Evolutionary conservation across 2,329 filamentous ascomycete species (phyloP), one percentile per base, ranked within the genome.

Genomic region (Magnaporthiopsis poae): DNA sequence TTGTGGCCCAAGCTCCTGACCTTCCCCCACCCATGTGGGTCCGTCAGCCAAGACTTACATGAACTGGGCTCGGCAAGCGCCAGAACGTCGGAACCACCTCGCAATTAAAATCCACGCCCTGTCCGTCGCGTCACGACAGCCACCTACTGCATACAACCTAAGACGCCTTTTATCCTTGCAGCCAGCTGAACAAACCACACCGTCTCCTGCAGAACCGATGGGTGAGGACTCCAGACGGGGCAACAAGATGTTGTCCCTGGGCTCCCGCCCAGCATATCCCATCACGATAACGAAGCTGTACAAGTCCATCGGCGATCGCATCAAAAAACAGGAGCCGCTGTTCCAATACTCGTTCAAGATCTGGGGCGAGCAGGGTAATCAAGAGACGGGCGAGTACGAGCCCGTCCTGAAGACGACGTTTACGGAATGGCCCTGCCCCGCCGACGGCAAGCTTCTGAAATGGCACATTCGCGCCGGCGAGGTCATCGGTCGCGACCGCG

Each of bases 331-430:
- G 74, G 90, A 92, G 73, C 84, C 87, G 66, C 83, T 98, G 66
- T 88, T 99, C 75, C 87, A 90, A 76, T 99, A 97, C 82, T 88
- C 88, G 69, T 99, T 93, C 80, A 88, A 88, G 73, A 93, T 89
- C 77, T 88, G 82, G 74, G 89, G 92, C 77, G 87, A 87, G 71
- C 86, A 95, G 68, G 89, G 89, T 74, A 89, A 96, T 67, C 81
- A 81, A 25, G 77, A 80, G 35, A 82, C 81, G 66, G 77, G 77
- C 71, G 87, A 90, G 69, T 82, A 87, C 70, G 82, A 87, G 76
- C 83, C 88, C 68, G 82, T 88, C 75, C 85, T 88, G 73, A 86
- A 86, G 73, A 92, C 89, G 67, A 90, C 88, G 52, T 82, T 84
- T 67, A 88, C 88, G 60, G 88, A 89, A 70, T 98, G 92, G 80